Conservation (phyloP, 2,329 filamentous ascomycete species). For the Eurotiales sp. region DNA sequence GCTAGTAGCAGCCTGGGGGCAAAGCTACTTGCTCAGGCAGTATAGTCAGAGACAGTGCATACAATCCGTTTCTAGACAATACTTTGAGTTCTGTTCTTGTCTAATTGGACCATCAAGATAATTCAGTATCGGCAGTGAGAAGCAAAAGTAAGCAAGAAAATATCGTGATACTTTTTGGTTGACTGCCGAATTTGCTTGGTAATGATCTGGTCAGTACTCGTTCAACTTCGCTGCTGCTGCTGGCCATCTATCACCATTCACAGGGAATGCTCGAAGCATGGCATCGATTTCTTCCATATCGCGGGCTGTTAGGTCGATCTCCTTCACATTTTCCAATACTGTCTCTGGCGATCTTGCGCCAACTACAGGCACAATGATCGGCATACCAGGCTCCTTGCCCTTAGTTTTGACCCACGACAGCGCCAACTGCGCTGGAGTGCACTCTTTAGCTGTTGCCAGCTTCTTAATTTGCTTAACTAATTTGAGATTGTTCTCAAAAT, state of each 20-base stretch:
- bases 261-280: slow-evolving; percentile 2
- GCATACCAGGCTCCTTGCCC: slow-evolving; percentile 42
- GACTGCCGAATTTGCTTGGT: neutral
- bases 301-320: slow-evolving; percentile 41
- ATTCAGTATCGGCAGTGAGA: too few relatives aligned
- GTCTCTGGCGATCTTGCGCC: slow-evolving; percentile 26
- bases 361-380: slow-evolving; percentile 41
- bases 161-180: too few relatives aligned
- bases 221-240: slow-evolving; percentile 5
- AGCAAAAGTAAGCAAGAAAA: too few relatives aligned
- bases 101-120: too few relatives aligned
- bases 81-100: too few relatives aligned
- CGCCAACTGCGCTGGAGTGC: slow-evolving; percentile 46
- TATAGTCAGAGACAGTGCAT: too few relatives aligned
- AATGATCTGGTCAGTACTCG: neutral
- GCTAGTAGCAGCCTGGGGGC: too few relatives aligned
- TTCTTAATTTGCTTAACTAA: slow-evolving; percentile 44
- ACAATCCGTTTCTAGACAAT: too few relatives aligned
- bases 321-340: slow-evolving; percentile 38
- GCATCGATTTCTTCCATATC: slow-evolving; percentile 26
- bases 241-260: slow-evolving; percentile 17
- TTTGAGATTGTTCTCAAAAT: slow-evolving; percentile 49
- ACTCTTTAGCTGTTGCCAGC: slow-evolving; percentile 42
- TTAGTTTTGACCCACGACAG: slow-evolving; percentile 48
- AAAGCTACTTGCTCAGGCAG: too few relatives aligned